phyloP scores from a whole-genome alignment of 2,329 filamentous ascomycete genomes.

The Ophiostoma sp. region DNA sequence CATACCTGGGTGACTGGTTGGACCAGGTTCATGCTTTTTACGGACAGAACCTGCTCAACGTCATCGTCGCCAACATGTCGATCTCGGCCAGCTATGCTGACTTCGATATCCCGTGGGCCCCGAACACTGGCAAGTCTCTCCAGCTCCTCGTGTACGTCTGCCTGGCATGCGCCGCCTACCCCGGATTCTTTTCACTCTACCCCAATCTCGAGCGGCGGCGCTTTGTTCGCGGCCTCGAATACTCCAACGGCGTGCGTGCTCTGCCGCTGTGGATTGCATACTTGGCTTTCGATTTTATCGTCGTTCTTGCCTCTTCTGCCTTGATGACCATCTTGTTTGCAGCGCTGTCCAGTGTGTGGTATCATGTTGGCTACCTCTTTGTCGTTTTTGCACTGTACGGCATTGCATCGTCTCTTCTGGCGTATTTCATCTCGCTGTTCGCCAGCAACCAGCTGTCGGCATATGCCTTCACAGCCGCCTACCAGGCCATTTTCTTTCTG shows the following conservation, averaged over 20 bases:
- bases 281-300: slow-evolving; percentile 69
- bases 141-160: slow-evolving; percentile 79
- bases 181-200: slow-evolving; percentile 83
- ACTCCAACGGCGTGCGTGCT: slow-evolving; percentile 82
- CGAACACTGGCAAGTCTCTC: slow-evolving; percentile 63
- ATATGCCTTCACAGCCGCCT: slow-evolving; percentile 75
- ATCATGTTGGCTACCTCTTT: slow-evolving; percentile 74
- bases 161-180: slow-evolving; percentile 70
- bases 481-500: slow-evolving; percentile 67
- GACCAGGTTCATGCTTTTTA: slow-evolving; percentile 53
- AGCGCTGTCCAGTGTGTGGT: slow-evolving; percentile 62
- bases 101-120: slow-evolving; percentile 69
- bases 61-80: slow-evolving; percentile 59
- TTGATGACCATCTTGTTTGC: slow-evolving; percentile 65
- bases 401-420: slow-evolving; percentile 66
- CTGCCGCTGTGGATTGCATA: slow-evolving; percentile 83
- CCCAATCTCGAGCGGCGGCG: slow-evolving; percentile 75
- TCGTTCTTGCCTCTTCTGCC: slow-evolving; percentile 62
- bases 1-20: slow-evolving; percentile 61
- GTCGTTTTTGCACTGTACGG: slow-evolving; percentile 76
- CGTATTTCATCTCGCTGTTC: slow-evolving; percentile 78
- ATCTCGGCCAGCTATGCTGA: slow-evolving; percentile 67
- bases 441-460: slow-evolving; percentile 72
- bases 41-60: slow-evolving; percentile 60
- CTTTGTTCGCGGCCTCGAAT: slow-evolving; percentile 78